Conservation (phyloP, 805 yeast species). For the Starmerella sirachaensis region DNA sequence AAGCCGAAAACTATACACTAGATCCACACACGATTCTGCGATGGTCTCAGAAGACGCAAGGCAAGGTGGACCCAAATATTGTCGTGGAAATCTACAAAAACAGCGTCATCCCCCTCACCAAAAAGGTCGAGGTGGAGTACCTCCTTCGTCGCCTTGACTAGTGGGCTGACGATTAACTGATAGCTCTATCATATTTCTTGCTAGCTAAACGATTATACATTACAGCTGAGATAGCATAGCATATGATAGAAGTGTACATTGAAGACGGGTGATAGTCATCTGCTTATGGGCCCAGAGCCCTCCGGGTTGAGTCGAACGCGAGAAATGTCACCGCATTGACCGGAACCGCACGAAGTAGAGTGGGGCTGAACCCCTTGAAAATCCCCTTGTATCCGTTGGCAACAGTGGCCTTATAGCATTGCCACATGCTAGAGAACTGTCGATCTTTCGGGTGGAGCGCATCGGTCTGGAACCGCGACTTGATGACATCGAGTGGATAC, state of each 20-base stretch:
- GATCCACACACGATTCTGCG: slow-evolving; percentile 59
- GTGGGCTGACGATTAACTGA: neutral
- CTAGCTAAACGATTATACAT: too few species aligned
- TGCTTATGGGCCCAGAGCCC: slow-evolving; percentile 22
- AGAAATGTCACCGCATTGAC: slow-evolving; percentile 96
- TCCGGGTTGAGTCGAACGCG: slow-evolving; percentile 76
- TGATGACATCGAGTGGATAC: slow-evolving; percentile 85
- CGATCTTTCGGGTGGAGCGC: slow-evolving; percentile 48
- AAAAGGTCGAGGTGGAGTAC: slow-evolving; percentile 89
- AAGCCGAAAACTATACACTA: slow-evolving; percentile 77
- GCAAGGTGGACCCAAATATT: slow-evolving; percentile 70
- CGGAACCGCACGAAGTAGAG: slow-evolving; percentile 92
- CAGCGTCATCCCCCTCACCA: slow-evolving; percentile 84
- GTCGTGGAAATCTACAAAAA: slow-evolving; percentile 77
- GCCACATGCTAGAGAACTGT: slow-evolving; percentile 43
- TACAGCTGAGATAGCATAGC: too few species aligned
- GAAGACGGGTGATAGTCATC: neutral
- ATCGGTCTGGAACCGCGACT: slow-evolving; percentile 78
- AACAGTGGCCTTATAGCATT: slow-evolving; percentile 46
- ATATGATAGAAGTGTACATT: too few species aligned
- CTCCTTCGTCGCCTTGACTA: slow-evolving; percentile 73
- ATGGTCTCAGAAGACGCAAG: slow-evolving; percentile 49
- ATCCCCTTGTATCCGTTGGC: slow-evolving; percentile 41
- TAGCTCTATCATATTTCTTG: neutral
- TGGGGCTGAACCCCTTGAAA: slow-evolving; percentile 84